Percentiles rank a stretch among this genome's conserved stretches.
These are phyloP conservation scores for Setaria italica DNA, from an alignment of 202 grass and related monocot genomes.

Conservation along the genomic window DNA sequence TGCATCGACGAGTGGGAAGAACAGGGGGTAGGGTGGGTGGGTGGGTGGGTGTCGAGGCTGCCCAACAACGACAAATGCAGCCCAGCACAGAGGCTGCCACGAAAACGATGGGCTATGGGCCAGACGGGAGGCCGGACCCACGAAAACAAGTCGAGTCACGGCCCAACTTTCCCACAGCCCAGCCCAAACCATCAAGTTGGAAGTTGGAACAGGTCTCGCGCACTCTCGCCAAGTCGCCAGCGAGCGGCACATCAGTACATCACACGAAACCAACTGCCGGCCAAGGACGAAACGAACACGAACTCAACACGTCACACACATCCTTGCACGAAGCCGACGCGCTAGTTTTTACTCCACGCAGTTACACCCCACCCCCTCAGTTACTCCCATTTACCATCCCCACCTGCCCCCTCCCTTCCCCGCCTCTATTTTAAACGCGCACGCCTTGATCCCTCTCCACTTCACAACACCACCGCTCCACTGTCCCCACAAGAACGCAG, in stretches of 20 bases:
- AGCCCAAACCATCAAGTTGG: too few species aligned
- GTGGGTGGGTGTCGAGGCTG: too few species aligned
- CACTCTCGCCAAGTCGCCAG: too few species aligned
- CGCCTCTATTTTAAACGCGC: slow-evolving; percentile 33
- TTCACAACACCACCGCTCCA: background rate
- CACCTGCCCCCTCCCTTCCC: slow-evolving; percentile 7
- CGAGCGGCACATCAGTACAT: too few species aligned
- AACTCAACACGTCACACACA: background rate
- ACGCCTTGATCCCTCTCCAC: background rate
- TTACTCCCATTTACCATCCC: slow-evolving; percentile 24
- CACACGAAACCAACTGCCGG: background rate
- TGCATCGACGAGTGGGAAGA: too few species aligned
- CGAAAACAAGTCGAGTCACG: background rate
- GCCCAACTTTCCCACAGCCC: too few species aligned
- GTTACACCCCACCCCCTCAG: background rate
- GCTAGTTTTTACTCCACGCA: background rate
- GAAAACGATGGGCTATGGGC: background rate
- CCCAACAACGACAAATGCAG: background rate
- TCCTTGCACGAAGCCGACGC: background rate
- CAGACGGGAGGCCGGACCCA: background rate
- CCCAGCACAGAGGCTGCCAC: background rate
- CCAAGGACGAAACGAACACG: background rate
- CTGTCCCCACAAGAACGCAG: background rate
- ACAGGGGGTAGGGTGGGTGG: too few species aligned
- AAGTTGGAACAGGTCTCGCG: too few species aligned